Conservation (phyloP, 2,329 filamentous ascomycete genomes). For the Fusarium guadeloupense region DNA sequence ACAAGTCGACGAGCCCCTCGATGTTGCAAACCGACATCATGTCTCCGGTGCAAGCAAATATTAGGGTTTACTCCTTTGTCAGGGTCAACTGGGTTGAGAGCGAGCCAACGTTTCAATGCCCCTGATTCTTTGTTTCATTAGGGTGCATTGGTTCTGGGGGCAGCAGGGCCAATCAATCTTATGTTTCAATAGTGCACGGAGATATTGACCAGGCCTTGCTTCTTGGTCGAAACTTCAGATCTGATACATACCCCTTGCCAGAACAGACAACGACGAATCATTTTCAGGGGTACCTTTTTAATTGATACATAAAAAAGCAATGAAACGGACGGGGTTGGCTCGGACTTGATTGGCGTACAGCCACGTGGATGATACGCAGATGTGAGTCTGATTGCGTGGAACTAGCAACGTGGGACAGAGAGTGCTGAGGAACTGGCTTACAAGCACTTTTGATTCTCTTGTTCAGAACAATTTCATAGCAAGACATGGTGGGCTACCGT, state of each 20-base stretch:
- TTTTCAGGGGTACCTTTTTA: constrained; percentile 25
- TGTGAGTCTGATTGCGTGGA: constrained; percentile 1
- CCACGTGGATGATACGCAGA: constrained; percentile 38
- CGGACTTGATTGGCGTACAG: constrained; percentile 24
- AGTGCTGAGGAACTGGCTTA: constrained; percentile 11
- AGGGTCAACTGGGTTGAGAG: constrained; percentile 25
- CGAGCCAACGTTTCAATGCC: constrained; percentile 24
- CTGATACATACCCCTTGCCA: constrained; percentile 13
- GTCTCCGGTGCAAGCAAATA: constrained; percentile 3
- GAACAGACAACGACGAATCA: constrained; percentile 9
- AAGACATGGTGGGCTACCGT: neutral
- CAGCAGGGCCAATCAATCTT: constrained; percentile 36
- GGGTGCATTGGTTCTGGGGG: constrained; percentile 33
- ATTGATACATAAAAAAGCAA: constrained; percentile 24
- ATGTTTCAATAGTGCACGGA: constrained; percentile 37
- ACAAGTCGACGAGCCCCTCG: neutral
- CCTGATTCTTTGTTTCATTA: constrained; percentile 40
- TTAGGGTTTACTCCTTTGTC: constrained; percentile 25
- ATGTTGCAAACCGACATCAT: constrained; percentile 1
- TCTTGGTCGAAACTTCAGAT: constrained; percentile 33
- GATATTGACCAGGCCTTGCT: constrained; percentile 29
- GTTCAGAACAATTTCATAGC: neutral
- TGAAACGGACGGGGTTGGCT: constrained; percentile 26
- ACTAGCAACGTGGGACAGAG: constrained; percentile 18
- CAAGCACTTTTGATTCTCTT: neutral